Evolutionary conservation across 352 stramenopile genomes (phyloP), one percentile per base, ranked within the genome.

Genomic region (Phytophthora quininea): DNA sequence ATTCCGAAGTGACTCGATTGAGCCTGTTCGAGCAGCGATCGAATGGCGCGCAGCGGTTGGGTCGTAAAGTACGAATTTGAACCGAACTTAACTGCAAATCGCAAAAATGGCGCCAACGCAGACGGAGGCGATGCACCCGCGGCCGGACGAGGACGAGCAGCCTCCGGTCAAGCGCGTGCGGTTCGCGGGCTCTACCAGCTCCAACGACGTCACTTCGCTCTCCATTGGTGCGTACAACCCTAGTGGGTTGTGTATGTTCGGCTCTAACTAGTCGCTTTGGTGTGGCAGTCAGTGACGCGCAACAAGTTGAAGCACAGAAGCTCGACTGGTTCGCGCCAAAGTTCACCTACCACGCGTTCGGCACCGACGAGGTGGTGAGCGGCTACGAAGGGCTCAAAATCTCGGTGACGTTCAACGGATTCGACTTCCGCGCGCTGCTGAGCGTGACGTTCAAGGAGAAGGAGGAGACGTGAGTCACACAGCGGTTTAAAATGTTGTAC

Each of bases 311-410:
- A 72, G 64, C 74, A 11, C 54, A 76, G 37, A 65, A 56, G 42
- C 71, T 84, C 31, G 49, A 77, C 10, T 84, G 63, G 57, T 95
- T 94, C 63, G 66, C 67, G 15, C 88, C 88, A 10, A 77, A 75
- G 46, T 94, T 93, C 69, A 92, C 88, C 54, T 96, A 96, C 66
- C 88, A 96, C 45, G 78, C 80, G 30, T 94, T 93, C 53, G 85
- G 84, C 6, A 91, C 85, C 29, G 77, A 92, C 9, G 86, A 96
- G 58, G 33, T 68, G n/a, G 73, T 94, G 15, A 73, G 86, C 54
- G 85, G 86, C 6, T 94, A 89, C 33, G 70, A 85, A 42, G 79
- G 71, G 0, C 73, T 94, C 6, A 66, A 71, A 7, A 79, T 94
- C 19, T 71, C 75, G 3, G 65, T 93, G 27, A 69, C 66, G 19